These are phyloP conservation scores for Luzula sylvatica DNA, from an alignment of 176 grass and related monocot genomes.

Conservation along the genomic window DNA sequence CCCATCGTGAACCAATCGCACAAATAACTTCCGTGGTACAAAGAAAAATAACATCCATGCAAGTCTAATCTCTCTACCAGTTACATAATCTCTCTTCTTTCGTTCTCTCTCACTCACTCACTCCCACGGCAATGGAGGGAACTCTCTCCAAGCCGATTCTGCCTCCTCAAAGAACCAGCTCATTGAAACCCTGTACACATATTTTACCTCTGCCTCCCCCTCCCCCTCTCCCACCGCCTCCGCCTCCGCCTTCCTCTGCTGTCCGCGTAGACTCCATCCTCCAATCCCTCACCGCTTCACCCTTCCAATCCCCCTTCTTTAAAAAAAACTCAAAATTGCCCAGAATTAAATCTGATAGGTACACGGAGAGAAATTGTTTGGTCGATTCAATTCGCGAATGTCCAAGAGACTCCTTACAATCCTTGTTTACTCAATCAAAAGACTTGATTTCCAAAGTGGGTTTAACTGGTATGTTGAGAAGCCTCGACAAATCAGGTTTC, in stretches of 20 bases:
- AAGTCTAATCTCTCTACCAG: too few species aligned
- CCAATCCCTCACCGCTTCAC: conserved; percentile 44
- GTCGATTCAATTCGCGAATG: conserved; percentile 19
- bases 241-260: conserved; percentile 19
- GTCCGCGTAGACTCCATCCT: conserved; percentile 72
- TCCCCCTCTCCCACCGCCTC: conserved; percentile 24
- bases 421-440: conserved; percentile 21
- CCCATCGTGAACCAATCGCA: too few species aligned
- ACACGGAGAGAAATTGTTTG: too few species aligned
- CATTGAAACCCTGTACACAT: too few species aligned
- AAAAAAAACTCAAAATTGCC: conserved; percentile 17
- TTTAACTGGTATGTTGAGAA: conserved; percentile 43
- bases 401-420: conserved; percentile 8
- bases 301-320: conserved; percentile 1
- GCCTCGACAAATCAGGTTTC: conserved; percentile 38
- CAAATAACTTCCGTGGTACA: too few species aligned
- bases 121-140: conserved; percentile 53
- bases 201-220: background rate
- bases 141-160: conserved; percentile 46
- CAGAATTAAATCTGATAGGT: too few species aligned
- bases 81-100: too few species aligned
- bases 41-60: too few species aligned
- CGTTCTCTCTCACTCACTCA: background rate
- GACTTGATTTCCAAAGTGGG: conserved; percentile 23
- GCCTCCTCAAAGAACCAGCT: conserved; percentile 24